Conservation (phyloP, 495 filamentous ascomycete genomes). For the Trichocladium uniseriatum region DNA sequence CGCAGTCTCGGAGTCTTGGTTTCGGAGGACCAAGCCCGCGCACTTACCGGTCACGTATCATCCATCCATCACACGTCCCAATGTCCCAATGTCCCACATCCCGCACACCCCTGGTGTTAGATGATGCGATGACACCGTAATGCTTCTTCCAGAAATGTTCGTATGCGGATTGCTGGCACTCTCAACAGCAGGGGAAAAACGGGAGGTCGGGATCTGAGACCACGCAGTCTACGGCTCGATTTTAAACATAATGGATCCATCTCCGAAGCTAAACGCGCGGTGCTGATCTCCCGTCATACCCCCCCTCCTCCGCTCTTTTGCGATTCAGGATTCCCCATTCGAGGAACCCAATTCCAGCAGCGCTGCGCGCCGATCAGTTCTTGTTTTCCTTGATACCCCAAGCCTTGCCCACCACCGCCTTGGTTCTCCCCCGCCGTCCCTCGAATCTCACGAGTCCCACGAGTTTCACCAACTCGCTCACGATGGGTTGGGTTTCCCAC, state of each 20-base stretch:
- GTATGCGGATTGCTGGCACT: background rate
- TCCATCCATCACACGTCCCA: background rate
- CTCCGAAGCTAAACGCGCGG: background rate
- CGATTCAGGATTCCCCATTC: no score
- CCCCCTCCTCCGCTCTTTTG: background rate
- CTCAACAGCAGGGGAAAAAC: no score
- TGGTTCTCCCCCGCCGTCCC: no score
- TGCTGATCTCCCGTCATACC: conserved; percentile 12
- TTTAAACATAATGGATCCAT: conserved; percentile 3
- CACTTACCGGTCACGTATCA: background rate
- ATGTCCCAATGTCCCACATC: background rate
- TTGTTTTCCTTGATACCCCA: background rate
- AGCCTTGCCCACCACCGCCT: background rate
- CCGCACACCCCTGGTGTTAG: background rate
- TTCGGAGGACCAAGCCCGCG: background rate
- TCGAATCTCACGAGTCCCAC: no score
- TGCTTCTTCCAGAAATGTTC: background rate
- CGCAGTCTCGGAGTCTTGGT: background rate
- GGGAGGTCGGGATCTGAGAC: no score
- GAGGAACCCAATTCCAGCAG: conserved; percentile 6
- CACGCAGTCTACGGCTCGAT: background rate
- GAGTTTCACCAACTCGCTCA: no score
- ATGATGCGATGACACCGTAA: background rate
- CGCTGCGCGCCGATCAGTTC: conserved; percentile 10
- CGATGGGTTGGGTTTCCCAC: conserved; percentile 25